Evolutionary conservation across 257 asterid species (phyloP).

Genomic region (Anisodus acutangulus): DNA sequence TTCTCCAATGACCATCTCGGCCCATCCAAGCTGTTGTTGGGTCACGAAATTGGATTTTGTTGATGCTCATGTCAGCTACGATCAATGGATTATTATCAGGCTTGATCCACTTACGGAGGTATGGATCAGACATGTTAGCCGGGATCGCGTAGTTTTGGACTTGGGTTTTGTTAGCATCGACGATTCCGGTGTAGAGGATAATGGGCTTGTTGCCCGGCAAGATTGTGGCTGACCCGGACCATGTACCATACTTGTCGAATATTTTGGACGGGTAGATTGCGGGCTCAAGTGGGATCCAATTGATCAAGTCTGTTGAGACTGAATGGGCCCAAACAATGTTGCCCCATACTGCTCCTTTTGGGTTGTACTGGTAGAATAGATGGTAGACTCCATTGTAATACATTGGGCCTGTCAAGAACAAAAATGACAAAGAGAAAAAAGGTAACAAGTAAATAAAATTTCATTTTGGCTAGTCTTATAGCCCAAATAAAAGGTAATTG

Average conservation of each 20-base stretch:
- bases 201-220: constrained; percentile 70
- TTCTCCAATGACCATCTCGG: constrained; percentile 62
- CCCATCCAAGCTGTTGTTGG: constrained; percentile 82
- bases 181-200: constrained; percentile 76
- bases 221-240: constrained; percentile 85
- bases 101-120: constrained; percentile 63
- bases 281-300: constrained; percentile 53
- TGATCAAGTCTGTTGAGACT: constrained; percentile 65
- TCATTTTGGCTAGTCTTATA: background rate
- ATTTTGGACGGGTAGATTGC: constrained; percentile 67
- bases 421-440: background rate
- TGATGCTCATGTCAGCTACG: constrained; percentile 40
- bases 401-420: constrained; percentile 59
- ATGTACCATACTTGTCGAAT: constrained; percentile 69
- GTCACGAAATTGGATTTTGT: constrained; percentile 70
- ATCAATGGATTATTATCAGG: constrained; percentile 76
- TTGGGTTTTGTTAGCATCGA: constrained; percentile 52
- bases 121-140: constrained; percentile 64
- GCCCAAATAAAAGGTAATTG: background rate
- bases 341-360: constrained; percentile 77
- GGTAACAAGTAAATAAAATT: background rate
- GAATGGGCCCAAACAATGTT: constrained; percentile 87
- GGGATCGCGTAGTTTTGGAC: constrained; percentile 87
- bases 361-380: constrained; percentile 78
- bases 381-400: constrained; percentile 73